Base-by-base conservation (phyloP, 2,329 filamentous ascomycete species). In the Fulvia fulva region DNA sequence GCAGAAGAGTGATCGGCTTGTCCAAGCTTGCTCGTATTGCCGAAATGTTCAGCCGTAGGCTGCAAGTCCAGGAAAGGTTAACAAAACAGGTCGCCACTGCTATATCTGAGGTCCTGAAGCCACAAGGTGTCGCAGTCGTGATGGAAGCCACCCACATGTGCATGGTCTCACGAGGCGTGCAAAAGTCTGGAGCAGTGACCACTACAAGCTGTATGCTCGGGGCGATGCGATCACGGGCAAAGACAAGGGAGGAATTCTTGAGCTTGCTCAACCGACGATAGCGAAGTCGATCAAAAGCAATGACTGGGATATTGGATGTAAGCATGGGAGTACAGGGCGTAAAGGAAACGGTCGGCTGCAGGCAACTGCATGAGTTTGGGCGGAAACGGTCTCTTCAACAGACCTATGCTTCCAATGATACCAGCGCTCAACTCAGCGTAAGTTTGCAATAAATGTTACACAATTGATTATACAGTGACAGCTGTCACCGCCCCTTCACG, bases 121-220 rank as follows among this genome's bases (percentile, higher is more conserved):
- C 94, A 1, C 91, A 95, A 71, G 94, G 94, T 49, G 93, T 99
- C 1, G 93, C 90, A 21, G 94, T 99, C 2, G 93, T 99, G 59
- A 96, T 99, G 88, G 94, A 99, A 72, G 95, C 90, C 14, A 92
- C 86, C 70, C 94, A 99, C 77, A 80, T 97, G 49, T 99, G 94
- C 80, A 99, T 97, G 93, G 91, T 96, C 16, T 97, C 97, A 92
- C 86, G 94, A 49, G 94, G 94, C n/a, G 93, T 99, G 9, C 85
- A 97, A 73, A 97, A 99, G 81, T 91, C 91, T 0, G 84, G 82
- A 43, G 87, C 89, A 52, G 88, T 84, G 19, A 97, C 94, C 6
- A 94, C 95, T 37, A 99, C 94, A 19, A 97, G 91, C 78, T 97
- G 93, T 73, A 95, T 99, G 77, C 83, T 97, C n/a, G 94, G 94